Percentiles rank a stretch among this genome's conserved stretches.
These are phyloP conservation scores for Parascedosporium putredinis DNA, from an alignment of 2,329 filamentous ascomycete genomes.

Conservation along the genomic window DNA sequence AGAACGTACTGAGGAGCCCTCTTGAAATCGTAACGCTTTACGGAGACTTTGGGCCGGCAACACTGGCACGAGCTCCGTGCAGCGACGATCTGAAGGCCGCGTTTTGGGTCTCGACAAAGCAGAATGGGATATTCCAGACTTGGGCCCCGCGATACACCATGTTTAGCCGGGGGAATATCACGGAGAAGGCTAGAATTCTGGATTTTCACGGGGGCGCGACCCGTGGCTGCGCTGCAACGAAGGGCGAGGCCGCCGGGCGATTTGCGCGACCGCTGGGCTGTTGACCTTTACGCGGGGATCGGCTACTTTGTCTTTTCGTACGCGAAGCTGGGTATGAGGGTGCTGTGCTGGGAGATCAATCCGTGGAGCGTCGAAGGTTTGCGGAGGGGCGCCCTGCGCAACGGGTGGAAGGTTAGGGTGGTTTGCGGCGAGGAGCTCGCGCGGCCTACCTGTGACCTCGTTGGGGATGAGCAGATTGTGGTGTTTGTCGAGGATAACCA, in stretches of 20 bases:
- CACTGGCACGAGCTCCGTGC: conserved; percentile 19
- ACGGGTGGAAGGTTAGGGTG: conserved; percentile 54
- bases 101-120: conserved; percentile 69
- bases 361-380: conserved; percentile 79
- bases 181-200: conserved; percentile 73
- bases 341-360: conserved; percentile 87
- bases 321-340: conserved; percentile 56
- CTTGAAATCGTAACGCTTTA: conserved; percentile 57
- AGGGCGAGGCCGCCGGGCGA: neutral
- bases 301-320: conserved; percentile 92
- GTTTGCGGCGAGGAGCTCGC: conserved; percentile 31
- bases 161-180: conserved; percentile 86
- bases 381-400: conserved; percentile 59
- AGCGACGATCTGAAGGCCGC: conserved; percentile 50
- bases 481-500: conserved; percentile 62
- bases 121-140: conserved; percentile 70
- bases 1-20: conserved; percentile 68
- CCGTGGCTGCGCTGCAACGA: conserved; percentile 5
- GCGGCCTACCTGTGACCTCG: conserved; percentile 24
- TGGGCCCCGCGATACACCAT: conserved; percentile 90
- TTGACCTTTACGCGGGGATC: conserved; percentile 87
- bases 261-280: conserved; percentile 26
- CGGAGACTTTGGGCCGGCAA: conserved; percentile 63
- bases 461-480: conserved; percentile 45
- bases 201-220: conserved; percentile 29